A percentile compares a stretch with the other conserved stretches of the same genome.
phyloP scores from a whole-genome alignment of 768 basidiomycete species.

The Lactarius quietus region DNA sequence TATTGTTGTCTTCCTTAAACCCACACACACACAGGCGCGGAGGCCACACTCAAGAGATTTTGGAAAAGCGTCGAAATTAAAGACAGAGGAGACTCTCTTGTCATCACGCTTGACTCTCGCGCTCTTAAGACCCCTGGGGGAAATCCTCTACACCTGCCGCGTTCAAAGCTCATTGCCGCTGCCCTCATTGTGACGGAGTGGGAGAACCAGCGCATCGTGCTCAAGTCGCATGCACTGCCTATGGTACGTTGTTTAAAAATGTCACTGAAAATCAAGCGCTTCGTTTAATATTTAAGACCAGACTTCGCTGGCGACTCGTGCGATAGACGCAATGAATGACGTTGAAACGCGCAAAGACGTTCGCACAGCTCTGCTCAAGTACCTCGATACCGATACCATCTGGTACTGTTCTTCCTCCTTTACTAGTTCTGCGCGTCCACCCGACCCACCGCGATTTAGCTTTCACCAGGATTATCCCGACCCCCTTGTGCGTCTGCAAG shows the following conservation, averaged over 20 bases:
- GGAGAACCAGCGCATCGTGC: slow-evolving; percentile 83
- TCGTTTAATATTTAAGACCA: slow-evolving; percentile 32
- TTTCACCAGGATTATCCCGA: slow-evolving; percentile 81
- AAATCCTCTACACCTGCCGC: slow-evolving; percentile 67
- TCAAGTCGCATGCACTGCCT: slow-evolving; percentile 90
- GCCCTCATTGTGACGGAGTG: slow-evolving; percentile 91
- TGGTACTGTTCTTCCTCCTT: slow-evolving; percentile 47
- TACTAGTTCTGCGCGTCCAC: background rate
- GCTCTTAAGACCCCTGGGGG: slow-evolving; percentile 87
- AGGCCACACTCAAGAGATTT: slow-evolving; percentile 83
- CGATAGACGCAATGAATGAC: slow-evolving; percentile 73
- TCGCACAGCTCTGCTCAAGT: slow-evolving; percentile 65
- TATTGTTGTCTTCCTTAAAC: background rate
- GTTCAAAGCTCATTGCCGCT: slow-evolving; percentile 66
- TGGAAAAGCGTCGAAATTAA: slow-evolving; percentile 91
- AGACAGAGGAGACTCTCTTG: slow-evolving; percentile 46
- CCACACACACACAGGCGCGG: slow-evolving; percentile 56
- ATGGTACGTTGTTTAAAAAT: slow-evolving; percentile 51
- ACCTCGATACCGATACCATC: slow-evolving; percentile 93
- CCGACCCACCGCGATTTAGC: slow-evolving; percentile 38
- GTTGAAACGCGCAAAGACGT: slow-evolving; percentile 56
- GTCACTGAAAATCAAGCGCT: slow-evolving; percentile 8
- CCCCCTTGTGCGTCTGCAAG: slow-evolving; percentile 71
- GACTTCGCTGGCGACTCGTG: slow-evolving; percentile 91
- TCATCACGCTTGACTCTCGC: slow-evolving; percentile 76